A percentile compares a stretch with the other conserved stretches of the same genome.
phyloP scores from a whole-genome alignment of 78 protist genomes.

The Thecamonas trahens region DNA sequence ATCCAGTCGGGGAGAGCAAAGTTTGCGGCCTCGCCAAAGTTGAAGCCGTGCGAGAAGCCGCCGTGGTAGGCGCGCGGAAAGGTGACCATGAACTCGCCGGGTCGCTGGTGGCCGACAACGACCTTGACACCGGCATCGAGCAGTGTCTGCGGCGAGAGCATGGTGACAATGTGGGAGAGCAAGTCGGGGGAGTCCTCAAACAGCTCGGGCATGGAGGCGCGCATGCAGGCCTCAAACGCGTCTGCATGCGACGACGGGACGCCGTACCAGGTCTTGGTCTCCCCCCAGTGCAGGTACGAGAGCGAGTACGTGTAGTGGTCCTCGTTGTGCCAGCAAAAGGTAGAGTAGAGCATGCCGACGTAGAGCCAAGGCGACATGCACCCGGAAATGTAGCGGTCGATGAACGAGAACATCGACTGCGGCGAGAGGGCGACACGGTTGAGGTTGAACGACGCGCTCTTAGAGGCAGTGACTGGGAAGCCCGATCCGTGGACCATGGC shows the following conservation, averaged over 20 bases:
- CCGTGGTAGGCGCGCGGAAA: conserved; percentile 87
- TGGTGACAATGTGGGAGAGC: conserved; percentile 1
- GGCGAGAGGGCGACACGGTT: too few relatives aligned
- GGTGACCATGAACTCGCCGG: conserved; percentile 80
- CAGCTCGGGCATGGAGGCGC: conserved; percentile 31
- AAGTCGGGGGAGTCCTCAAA: conserved; percentile 56
- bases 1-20: conserved; percentile 75
- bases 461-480: too few relatives aligned
- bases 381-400: not conserved
- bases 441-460: too few relatives aligned
- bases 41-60: conserved; percentile 74
- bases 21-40: conserved; percentile 82
- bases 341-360: conserved; percentile 78
- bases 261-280: conserved; percentile 76
- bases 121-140: conserved; percentile 39
- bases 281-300: conserved; percentile 76
- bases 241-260: not conserved
- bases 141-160: conserved; percentile 40
- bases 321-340: conserved; percentile 90
- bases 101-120: conserved; percentile 47
- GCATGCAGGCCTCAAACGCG: conserved; percentile 46
- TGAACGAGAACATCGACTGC: too few relatives aligned
- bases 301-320: conserved; percentile 70
- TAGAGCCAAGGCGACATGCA: conserved; percentile 62
- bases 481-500: too few relatives aligned